phyloP scores from a whole-genome alignment of 2,329 filamentous ascomycete genomes.

The Scolecobasidium constrictum region DNA sequence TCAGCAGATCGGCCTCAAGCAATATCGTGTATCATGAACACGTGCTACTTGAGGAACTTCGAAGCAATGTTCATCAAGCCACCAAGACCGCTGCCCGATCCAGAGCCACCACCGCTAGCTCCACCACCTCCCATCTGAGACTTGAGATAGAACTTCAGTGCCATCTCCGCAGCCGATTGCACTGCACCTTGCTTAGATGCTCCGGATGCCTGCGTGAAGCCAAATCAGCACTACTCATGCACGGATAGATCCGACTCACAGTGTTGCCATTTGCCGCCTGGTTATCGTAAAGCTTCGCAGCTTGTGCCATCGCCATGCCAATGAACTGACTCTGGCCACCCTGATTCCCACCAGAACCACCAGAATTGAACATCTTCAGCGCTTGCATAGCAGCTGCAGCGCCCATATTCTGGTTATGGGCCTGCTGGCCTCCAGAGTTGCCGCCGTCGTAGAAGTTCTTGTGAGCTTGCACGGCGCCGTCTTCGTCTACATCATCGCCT shows the following conservation, averaged over 20 bases:
- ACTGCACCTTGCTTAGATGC: constrained; percentile 74
- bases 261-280: constrained; percentile 45
- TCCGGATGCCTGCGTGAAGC: constrained; percentile 26
- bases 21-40: no score
- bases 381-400: constrained; percentile 71
- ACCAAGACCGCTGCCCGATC: constrained; percentile 28
- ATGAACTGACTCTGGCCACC: constrained; percentile 67
- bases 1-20: no score
- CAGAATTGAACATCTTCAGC: constrained; percentile 60
- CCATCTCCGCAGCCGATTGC: constrained; percentile 71
- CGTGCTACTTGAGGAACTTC: constrained; percentile 45
- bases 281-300: constrained; percentile 63
- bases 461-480: constrained; percentile 62
- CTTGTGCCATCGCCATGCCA: constrained; percentile 78
- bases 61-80: constrained; percentile 48
- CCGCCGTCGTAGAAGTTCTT: constrained; percentile 57
- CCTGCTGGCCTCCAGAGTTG: constrained; percentile 28
- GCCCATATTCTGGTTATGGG: constrained; percentile 41
- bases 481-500: constrained; percentile 47
- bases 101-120: constrained; percentile 24
- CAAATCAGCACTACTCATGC: constrained; percentile 15
- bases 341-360: constrained; percentile 27
- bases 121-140: constrained; percentile 41
- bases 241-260: constrained; percentile 23
- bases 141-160: constrained; percentile 86